Base-by-base conservation (phyloP, 202 grass and related monocot genomes). In the Dendrocalamus latiflorus region DNA sequence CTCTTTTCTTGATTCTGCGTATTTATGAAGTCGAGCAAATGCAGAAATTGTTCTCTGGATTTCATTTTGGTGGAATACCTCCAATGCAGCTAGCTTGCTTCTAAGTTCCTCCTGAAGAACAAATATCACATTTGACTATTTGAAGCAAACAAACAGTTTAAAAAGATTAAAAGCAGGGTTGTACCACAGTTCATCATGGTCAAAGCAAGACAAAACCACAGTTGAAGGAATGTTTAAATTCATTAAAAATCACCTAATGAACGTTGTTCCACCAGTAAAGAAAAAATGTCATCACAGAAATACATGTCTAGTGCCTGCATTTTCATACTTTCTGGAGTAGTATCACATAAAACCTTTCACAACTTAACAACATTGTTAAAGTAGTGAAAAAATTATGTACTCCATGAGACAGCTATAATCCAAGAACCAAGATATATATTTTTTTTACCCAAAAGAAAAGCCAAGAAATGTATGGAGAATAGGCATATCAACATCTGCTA, bases 1-100 rank as follows among this genome's bases (percentile, higher is more conserved):
- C 57, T 93, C 95, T 65, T 89, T 94, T 65, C 85, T 94, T 85
- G 74, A 78, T 94, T 98, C 92, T 69, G 76, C 50, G 21, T 90
- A 88, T 90, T 93, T 91, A 24, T 87, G 79, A 76, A 98, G 85
- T 59, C 72, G 79, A 75, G 68, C 79, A 4, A 93, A 89, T 80
- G 77, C 75, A 74, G 75, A 84, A 85, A 86, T 39, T 85, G 88
- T 80, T 80, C 59, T 86, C 61, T 91, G 82, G 18, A 94, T 91
- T 91, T 94, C 95, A 79, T 83, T 90, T 86, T 85, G 84, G 74
- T 93, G 92, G 76, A 64, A 62, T 59, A 67, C 73, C 38, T 94
- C 88, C 86, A 94, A 70, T 48, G 71, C 68, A 75, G 89, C 84
- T 57, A 94, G 68, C 72, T 89, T 91, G 65, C 28, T 90, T 81